Evolutionary conservation across 345 rosid species (phyloP).

Genomic region (Lepidium aucheri): DNA sequence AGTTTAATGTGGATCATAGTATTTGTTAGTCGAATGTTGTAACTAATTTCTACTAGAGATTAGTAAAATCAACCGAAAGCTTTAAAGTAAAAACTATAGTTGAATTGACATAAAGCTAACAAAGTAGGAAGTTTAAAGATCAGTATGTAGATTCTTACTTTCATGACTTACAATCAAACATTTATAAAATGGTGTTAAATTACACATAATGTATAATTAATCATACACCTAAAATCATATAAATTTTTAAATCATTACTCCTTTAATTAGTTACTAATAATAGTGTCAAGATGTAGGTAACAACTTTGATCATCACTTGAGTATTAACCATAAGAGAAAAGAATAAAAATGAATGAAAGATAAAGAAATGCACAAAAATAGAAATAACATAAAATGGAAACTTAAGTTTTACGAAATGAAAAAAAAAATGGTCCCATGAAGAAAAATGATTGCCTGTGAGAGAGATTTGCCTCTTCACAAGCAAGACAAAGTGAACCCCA

Average conservation of each 20-base stretch:
- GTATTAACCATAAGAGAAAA: neutral
- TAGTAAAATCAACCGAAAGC: too few relatives aligned
- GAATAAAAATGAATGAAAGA: neutral
- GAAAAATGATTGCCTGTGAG: conserved; percentile 22
- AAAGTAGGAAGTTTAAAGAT: neutral
- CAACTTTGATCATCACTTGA: neutral
- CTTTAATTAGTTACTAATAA: too few relatives aligned
- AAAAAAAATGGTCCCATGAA: neutral
- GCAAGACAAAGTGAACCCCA: conserved; percentile 19
- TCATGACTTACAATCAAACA: neutral
- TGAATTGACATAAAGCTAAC: neutral
- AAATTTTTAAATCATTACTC: too few relatives aligned
- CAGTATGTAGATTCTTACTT: neutral
- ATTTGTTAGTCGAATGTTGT: conserved; percentile 1
- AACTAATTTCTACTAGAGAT: neutral
- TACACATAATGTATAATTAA: too few relatives aligned
- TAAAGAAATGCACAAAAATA: neutral
- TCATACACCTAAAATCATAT: too few relatives aligned
- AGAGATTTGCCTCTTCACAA: conserved; percentile 16
- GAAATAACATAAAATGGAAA: neutral
- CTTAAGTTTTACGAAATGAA: conserved; percentile 23
- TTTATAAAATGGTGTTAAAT: too few relatives aligned
- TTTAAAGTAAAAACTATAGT: neutral
- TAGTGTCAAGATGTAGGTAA: too few relatives aligned
- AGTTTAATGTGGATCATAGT: neutral